A percentile compares a stretch with the other conserved stretches of the same genome.
Evolutionary conservation across 2,329 filamentous ascomycete species (phyloP).

Genomic region (Epichloe elymi): DNA sequence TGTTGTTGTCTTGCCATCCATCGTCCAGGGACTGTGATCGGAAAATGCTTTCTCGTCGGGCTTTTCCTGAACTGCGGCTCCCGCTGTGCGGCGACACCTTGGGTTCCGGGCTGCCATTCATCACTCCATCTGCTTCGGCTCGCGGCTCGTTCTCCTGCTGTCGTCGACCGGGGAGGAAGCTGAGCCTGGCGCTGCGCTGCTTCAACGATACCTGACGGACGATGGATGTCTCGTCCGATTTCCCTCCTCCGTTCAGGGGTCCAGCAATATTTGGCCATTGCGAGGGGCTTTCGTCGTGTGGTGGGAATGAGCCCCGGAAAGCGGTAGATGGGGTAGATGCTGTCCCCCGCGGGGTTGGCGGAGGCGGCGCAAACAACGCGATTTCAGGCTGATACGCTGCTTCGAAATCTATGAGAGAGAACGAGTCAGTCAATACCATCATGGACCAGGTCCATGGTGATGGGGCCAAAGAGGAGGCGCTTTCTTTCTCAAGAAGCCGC

Average conservation of each 20-base stretch:
- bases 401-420: constrained; percentile 40
- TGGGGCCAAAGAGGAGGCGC: no score
- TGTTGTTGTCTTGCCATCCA: constrained; percentile 8
- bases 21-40: constrained; percentile 24
- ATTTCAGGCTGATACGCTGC: constrained; percentile 53
- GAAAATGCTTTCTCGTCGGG: constrained; percentile 30
- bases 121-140: constrained; percentile 15
- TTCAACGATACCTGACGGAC: constrained; percentile 37
- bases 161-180: constrained; percentile 39
- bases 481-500: no score
- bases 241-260: constrained; percentile 20
- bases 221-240: constrained; percentile 36
- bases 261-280: constrained; percentile 20
- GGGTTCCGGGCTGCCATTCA: constrained; percentile 19
- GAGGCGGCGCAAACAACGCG: constrained; percentile 43
- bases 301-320: constrained; percentile 33
- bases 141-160: constrained; percentile 27
- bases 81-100: constrained; percentile 16
- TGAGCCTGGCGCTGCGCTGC: constrained; percentile 40
- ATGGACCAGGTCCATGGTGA: not conserved
- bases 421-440: not conserved
- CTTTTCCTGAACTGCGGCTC: constrained; percentile 19
- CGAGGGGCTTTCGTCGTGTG: constrained; percentile 21
- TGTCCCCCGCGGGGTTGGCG: constrained; percentile 24
- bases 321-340: constrained; percentile 30